Conservation (phyloP, 192 early-diverging fungal species). For the Linnemannia zychae region DNA sequence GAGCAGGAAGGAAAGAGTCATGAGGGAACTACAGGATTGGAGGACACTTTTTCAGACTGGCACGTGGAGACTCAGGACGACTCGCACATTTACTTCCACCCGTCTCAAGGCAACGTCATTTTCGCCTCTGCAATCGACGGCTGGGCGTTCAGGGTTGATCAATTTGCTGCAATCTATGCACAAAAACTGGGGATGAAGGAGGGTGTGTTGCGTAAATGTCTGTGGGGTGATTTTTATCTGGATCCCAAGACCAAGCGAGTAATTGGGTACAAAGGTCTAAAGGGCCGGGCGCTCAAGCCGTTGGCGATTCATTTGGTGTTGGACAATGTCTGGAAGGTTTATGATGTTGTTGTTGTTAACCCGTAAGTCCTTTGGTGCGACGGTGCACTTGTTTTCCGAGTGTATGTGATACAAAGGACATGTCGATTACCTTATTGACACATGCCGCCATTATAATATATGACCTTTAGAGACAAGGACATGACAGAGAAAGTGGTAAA, state of each 20-base stretch:
- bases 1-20: constrained; percentile 47
- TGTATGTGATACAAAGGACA: too few species aligned
- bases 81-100: constrained; percentile 95
- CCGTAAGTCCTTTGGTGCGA: constrained; percentile 53
- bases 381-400: not conserved
- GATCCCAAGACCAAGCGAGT: constrained; percentile 96
- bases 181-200: constrained; percentile 91
- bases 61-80: constrained; percentile 93
- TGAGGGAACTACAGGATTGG: constrained; percentile 36
- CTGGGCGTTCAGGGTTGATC: constrained; percentile 96
- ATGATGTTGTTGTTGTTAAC: constrained; percentile 80
- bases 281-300: constrained; percentile 88
- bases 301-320: constrained; percentile 97
- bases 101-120: constrained; percentile 95
- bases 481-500: constrained; percentile 95
- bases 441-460: too few species aligned
- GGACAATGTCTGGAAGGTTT: constrained; percentile 95
- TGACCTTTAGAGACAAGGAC: constrained; percentile 69
- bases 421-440: too few species aligned
- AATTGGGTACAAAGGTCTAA: constrained; percentile 86
- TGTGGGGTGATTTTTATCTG: constrained; percentile 99
- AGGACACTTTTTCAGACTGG: constrained; percentile 77
- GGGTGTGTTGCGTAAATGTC: constrained; percentile 76
- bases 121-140: constrained; percentile 97
- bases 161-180: constrained; percentile 95